Evolutionary conservation across 2,329 filamentous ascomycete genomes (phyloP).

Genomic region (Trichophyton mentagrophytes): DNA sequence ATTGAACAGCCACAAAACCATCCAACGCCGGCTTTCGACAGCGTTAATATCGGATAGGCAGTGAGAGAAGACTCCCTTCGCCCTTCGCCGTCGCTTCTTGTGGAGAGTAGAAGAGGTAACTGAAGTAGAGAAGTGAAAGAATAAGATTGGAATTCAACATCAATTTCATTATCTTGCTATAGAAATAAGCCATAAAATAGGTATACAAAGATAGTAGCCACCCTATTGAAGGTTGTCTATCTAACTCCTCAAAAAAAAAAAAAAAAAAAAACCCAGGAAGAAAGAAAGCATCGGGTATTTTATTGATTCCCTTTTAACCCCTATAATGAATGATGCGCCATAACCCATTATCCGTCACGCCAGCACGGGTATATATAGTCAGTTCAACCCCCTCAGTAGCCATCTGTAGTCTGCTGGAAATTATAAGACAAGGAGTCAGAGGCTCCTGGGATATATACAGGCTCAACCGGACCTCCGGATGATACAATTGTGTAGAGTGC

Average conservation of each 20-base stretch:
- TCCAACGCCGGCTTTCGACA: background rate
- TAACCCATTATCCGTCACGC: background rate
- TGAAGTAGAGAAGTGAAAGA: background rate
- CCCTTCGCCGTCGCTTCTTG: too few relatives aligned
- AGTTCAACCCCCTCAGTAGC: background rate
- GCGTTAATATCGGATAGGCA: background rate
- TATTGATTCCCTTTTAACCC: background rate
- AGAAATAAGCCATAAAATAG: too few relatives aligned
- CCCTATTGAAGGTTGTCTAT: background rate
- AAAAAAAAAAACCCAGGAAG: background rate
- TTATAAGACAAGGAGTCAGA: background rate
- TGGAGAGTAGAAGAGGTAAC: background rate
- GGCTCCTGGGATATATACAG: background rate
- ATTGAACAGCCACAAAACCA: background rate
- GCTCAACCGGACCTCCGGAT: background rate
- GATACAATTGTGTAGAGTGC: background rate
- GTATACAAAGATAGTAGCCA: background rate
- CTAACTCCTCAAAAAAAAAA: background rate
- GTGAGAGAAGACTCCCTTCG: background rate
- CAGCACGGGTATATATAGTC: background rate
- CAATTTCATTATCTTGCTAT: background rate
- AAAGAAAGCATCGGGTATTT: background rate
- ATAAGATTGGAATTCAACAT: background rate
- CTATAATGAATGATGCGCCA: background rate
- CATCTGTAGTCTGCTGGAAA: background rate